Conservation (phyloP, 306 rosid genomes). For the Malus orientalis region DNA sequence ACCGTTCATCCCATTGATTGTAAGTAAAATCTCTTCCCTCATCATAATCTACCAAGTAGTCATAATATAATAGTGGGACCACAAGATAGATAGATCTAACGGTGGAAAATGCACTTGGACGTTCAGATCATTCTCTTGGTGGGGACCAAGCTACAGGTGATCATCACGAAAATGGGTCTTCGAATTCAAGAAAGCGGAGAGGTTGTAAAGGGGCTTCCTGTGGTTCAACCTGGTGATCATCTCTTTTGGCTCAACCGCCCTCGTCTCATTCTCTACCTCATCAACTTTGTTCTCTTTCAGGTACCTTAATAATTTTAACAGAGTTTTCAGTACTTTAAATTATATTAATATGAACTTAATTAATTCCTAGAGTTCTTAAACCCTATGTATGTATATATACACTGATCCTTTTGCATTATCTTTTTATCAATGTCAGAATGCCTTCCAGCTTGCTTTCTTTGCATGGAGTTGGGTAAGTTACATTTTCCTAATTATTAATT, state of each 20-base stretch:
- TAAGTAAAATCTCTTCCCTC: constrained; percentile 29
- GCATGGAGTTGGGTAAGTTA: constrained; percentile 64
- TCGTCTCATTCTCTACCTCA: constrained; percentile 58
- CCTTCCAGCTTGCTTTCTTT: constrained; percentile 83
- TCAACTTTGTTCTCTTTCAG: constrained; percentile 86
- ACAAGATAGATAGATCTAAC: not conserved
- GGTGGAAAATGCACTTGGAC: not conserved
- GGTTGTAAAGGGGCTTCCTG: constrained; percentile 68
- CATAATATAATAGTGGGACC: not conserved
- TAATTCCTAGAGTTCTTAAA: not conserved
- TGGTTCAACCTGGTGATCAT: constrained; percentile 74
- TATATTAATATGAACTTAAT: not conserved
- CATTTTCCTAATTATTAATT: not conserved
- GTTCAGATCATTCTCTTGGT: constrained; percentile 61
- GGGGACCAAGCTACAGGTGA: constrained; percentile 81
- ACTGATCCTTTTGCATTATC: not conserved
- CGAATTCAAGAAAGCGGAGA: constrained; percentile 66
- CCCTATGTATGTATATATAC: not conserved
- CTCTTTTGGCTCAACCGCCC: constrained; percentile 86
- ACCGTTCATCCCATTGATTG: constrained; percentile 76
- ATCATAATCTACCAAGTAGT: not conserved
- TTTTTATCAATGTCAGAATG: constrained; percentile 43
- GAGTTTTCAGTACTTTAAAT: not conserved
- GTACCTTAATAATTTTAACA: constrained; percentile 13
- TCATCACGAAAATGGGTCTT: constrained; percentile 83